Base-by-base conservation (phyloP, 2,329 filamentous ascomycete species). In the Drechslera avenae region DNA sequence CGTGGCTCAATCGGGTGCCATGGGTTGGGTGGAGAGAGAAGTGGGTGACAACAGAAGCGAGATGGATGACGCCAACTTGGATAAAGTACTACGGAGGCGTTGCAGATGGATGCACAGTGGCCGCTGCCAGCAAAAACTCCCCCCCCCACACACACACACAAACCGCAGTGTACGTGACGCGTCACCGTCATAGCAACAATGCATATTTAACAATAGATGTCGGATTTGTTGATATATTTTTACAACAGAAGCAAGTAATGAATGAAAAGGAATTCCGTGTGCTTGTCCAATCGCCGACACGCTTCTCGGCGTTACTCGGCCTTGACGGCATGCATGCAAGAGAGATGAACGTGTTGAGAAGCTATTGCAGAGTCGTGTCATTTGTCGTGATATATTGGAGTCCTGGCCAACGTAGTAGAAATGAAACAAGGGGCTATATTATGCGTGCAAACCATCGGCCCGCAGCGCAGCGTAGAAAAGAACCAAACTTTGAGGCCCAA, bases 1-100 rank as follows among this genome's bases (percentile, higher is more conserved):
- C 43, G 58, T 50, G 44, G 40, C 13, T 30, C 39, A 39, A 26
- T 36, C n/a, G 39, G 23, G 33, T 48, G 33, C 39, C 44, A 52
- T 52, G 49, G 39, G 21, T 42, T 39, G 44, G 18, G 33, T 36
- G 37, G 40, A 41, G 36, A 41, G 34, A 30, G 32, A 48, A 48
- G 33, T 48, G 43, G 44, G 32, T 39, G 48, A 51, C 39, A 33
- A 33, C 44, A 23, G 39, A 41, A 39, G 37, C 44, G 39, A 42
- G 39, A 42, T 36, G 43, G 32, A 47, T 17, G 43, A 51, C 35
- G 37, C 43, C 16, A 39, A 47, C 26, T 13, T 31, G 35, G 16
- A 35, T 41, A n/a, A 16, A 10, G 19, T 21, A 23, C 33, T 30
- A 16, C 36, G 36, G 30, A 30, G 26, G 46, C 26, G 32, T 23